phyloP scores from a whole-genome alignment of 1,139 yeast genomes.

The Scheffersomyces lignicola region DNA sequence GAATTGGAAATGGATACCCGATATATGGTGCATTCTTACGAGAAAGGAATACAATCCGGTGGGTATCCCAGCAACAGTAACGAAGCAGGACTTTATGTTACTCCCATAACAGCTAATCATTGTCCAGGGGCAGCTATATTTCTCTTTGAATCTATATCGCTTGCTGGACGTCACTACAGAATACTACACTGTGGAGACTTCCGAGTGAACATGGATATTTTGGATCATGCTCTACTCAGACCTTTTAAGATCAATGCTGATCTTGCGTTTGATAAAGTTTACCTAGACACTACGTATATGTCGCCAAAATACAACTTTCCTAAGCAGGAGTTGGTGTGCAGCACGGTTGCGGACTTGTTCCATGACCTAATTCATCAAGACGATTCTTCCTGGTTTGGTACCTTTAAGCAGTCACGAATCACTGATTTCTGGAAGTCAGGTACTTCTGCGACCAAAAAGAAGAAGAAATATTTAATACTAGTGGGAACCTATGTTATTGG shows the following conservation, averaged over 20 bases:
- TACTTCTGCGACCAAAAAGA: conserved; percentile 13
- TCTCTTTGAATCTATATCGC: conserved; percentile 57
- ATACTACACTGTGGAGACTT: conserved; percentile 92
- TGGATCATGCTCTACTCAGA: conserved; percentile 31
- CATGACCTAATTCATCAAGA: conserved; percentile 29
- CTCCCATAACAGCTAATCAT: conserved; percentile 82
- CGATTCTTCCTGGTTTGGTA: conserved; percentile 40
- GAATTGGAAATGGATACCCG: conserved; percentile 45
- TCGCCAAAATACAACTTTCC: conserved; percentile 77
- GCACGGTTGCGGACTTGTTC: conserved; percentile 56
- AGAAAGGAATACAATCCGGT: conserved; percentile 12
- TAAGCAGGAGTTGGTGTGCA: conserved; percentile 67
- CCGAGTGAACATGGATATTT: conserved; percentile 58
- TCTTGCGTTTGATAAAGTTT: conserved; percentile 49
- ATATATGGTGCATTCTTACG: conserved; percentile 26
- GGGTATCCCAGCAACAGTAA: conserved; percentile 13
- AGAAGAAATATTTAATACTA: conserved; percentile 54
- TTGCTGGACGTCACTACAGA: conserved; percentile 24
- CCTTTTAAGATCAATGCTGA: conserved; percentile 29
- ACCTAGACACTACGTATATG: conserved; percentile 87
- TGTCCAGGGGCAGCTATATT: conserved; percentile 94
- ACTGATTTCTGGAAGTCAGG: conserved; percentile 37
- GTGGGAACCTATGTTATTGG: conserved; percentile 95
- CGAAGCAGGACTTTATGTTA: conserved; percentile 55
- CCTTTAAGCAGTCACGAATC: conserved; percentile 38